Conservation (phyloP, 331 rosid genomes). For the Arachis monticola region DNA sequence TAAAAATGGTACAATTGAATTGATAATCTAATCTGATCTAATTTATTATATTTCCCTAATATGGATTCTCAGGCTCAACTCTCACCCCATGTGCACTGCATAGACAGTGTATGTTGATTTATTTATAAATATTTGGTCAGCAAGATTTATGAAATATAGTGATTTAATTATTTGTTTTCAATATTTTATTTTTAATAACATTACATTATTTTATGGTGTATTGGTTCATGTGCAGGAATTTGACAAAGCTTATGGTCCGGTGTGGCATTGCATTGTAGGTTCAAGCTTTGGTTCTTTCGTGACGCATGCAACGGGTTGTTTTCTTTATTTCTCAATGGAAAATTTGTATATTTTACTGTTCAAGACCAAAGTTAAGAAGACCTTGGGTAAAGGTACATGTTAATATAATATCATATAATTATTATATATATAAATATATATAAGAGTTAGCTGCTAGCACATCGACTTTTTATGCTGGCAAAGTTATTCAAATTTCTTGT, state of each 20-base stretch:
- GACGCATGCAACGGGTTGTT: constrained; percentile 92
- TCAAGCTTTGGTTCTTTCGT: constrained; percentile 97
- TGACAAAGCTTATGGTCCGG: constrained; percentile 90
- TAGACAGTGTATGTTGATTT: constrained; percentile 2
- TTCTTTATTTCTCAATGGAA: constrained; percentile 91
- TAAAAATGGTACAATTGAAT: constrained; percentile 9
- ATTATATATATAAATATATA: constrained; percentile 21
- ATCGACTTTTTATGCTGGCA: constrained; percentile 14
- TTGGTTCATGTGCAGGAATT: constrained; percentile 72
- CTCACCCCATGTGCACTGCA: constrained; percentile 51
- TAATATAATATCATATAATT: not conserved
- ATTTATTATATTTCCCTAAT: not conserved
- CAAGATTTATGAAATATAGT: constrained; percentile 28
- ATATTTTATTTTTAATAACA: not conserved
- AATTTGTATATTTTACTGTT: constrained; percentile 77
- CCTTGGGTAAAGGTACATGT: constrained; percentile 48
- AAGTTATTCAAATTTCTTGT: constrained; percentile 35
- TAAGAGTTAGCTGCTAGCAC: constrained; percentile 15
- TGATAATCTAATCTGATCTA: constrained; percentile 19
- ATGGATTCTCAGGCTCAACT: not conserved
- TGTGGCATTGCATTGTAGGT: constrained; percentile 98
- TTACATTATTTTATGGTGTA: constrained; percentile 9
- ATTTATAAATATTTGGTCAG: constrained; percentile 28
- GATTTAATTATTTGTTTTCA: not conserved
- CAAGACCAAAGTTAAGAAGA: constrained; percentile 87